Evolutionary conservation across 1,284 basidiomycete species (phyloP).

Genomic region (Apiotrichum sp.): DNA sequence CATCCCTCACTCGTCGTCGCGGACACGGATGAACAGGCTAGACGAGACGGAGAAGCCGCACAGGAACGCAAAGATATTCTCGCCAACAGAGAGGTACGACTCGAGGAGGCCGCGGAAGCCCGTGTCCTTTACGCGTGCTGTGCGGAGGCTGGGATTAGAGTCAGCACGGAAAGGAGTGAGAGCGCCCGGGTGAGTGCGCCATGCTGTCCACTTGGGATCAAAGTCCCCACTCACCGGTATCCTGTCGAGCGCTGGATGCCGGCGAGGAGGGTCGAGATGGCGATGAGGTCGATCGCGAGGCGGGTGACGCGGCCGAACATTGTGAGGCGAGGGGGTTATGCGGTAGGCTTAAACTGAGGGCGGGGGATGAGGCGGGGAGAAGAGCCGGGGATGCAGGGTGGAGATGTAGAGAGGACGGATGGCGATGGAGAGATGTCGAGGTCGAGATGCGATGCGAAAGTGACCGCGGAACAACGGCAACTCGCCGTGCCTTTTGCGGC

Average conservation of each 20-base stretch:
- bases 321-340: constrained; percentile 3
- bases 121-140: constrained; percentile 66
- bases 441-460: too few species aligned
- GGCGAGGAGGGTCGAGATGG: constrained; percentile 85
- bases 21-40: constrained; percentile 53
- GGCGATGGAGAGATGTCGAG: too few species aligned
- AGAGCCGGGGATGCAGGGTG: too few species aligned
- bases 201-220: background rate
- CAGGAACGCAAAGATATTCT: constrained; percentile 77
- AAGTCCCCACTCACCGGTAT: constrained; percentile 61
- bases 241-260: constrained; percentile 86
- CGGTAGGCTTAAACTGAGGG: too few species aligned
- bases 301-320: constrained; percentile 79
- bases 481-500: too few species aligned
- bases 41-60: constrained; percentile 77
- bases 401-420: too few species aligned
- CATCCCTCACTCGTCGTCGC: constrained; percentile 7
- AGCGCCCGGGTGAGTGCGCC: background rate
- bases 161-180: background rate
- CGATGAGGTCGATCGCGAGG: constrained; percentile 74
- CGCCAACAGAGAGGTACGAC: constrained; percentile 77
- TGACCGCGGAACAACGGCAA: too few species aligned
- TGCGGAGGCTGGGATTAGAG: constrained; percentile 53
- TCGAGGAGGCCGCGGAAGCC: constrained; percentile 69
- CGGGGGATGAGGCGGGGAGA: too few species aligned